Percentiles rank a stretch among this genome's conserved stretches.
phyloP scores from a whole-genome alignment of 2,329 filamentous ascomycete genomes.

The Lachnellula hyalina region DNA sequence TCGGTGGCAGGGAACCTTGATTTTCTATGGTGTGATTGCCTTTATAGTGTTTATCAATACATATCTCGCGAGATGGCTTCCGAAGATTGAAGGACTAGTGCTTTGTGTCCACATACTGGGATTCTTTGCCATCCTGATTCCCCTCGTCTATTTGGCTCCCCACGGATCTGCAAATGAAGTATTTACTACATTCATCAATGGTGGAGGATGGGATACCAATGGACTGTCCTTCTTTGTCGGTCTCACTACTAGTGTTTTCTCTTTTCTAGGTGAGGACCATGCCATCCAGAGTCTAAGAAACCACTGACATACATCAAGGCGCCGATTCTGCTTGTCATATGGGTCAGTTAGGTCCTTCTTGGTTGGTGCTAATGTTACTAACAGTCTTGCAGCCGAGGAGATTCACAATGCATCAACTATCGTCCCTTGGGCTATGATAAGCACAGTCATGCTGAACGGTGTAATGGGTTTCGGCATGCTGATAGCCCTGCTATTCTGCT shows the following conservation, averaged over 20 bases:
- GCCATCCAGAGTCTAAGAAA: no score
- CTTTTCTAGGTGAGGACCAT: conserved; percentile 30
- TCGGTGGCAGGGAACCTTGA: conserved; percentile 38
- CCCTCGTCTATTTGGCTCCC: conserved; percentile 31
- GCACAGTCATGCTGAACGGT: conserved; percentile 45
- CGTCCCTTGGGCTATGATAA: conserved; percentile 47
- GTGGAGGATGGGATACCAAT: conserved; percentile 39
- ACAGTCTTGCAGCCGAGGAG: conserved; percentile 32
- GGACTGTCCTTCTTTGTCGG: conserved; percentile 44
- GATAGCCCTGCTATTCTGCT: conserved; percentile 46
- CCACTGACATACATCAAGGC: no score
- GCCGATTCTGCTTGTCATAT: conserved; percentile 22
- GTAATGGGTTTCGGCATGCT: conserved; percentile 50
- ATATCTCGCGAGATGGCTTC: conserved; percentile 39
- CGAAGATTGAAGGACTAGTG: conserved; percentile 46
- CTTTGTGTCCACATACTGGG: conserved; percentile 43
- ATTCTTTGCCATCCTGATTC: conserved; percentile 35
- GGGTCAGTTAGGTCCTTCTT: conserved; percentile 1
- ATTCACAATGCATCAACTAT: conserved; percentile 43
- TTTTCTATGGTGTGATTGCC: conserved; percentile 37
- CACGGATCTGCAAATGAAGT: conserved; percentile 33
- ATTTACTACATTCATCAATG: conserved; percentile 41
- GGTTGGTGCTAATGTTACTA: no score
- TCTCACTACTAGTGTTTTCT: conserved; percentile 33
- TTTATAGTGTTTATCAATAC: conserved; percentile 42